Evolutionary conservation across 2,329 filamentous ascomycete species (phyloP).

Genomic region (Zasmidium angulare): DNA sequence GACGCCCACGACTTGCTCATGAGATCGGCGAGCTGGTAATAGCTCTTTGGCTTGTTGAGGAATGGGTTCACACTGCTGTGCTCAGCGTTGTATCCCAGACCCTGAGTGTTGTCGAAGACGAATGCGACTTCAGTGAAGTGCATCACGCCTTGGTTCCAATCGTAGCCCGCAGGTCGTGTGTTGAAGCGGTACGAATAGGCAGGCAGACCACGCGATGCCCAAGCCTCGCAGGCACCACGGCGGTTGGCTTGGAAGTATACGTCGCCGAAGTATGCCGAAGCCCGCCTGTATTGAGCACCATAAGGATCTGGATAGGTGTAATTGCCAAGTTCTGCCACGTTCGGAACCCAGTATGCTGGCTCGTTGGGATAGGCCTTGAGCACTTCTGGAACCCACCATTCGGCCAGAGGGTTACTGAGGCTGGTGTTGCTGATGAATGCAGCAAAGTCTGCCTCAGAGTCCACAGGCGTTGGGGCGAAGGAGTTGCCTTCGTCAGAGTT

Average conservation of each 20-base stretch:
- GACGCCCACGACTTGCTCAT: constrained; percentile 49
- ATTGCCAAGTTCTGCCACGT: constrained; percentile 38
- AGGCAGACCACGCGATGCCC: constrained; percentile 48
- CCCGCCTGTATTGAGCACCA: constrained; percentile 55
- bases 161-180: constrained; percentile 49
- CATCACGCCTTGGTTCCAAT: constrained; percentile 45
- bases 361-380: constrained; percentile 55
- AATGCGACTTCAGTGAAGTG: constrained; percentile 53
- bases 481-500: constrained; percentile 66
- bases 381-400: constrained; percentile 38
- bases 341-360: constrained; percentile 51
- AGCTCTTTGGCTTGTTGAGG: constrained; percentile 37
- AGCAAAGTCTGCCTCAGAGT: constrained; percentile 56
- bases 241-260: constrained; percentile 56
- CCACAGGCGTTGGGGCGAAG: constrained; percentile 56
- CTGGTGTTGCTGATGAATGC: constrained; percentile 37
- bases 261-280: constrained; percentile 57
- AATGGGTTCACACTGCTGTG: constrained; percentile 37
- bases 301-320: constrained; percentile 36
- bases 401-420: constrained; percentile 19
- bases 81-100: constrained; percentile 41
- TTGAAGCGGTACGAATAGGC: constrained; percentile 66
- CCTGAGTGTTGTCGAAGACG: constrained; percentile 48
- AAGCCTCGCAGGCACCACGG: constrained; percentile 53
- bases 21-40: constrained; percentile 40